phyloP scores from a whole-genome alignment of 169 alveolate genomes.

The Babesia divergens region DNA sequence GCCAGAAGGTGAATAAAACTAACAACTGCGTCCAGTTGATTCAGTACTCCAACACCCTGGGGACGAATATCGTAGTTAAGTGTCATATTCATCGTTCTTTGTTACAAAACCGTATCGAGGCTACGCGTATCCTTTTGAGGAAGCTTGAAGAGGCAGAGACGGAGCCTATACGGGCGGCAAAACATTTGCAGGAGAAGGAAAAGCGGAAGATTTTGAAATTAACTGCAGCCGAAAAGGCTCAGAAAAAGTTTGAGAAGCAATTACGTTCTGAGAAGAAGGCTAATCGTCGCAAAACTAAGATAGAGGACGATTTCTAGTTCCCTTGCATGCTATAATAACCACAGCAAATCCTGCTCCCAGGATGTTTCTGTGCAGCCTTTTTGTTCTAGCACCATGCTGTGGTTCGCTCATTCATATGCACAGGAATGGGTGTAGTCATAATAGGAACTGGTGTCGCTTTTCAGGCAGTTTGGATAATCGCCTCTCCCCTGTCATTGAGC shows the following conservation, averaged over 20 bases:
- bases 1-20: slow-evolving; percentile 85
- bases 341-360: background rate
- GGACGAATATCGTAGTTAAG: slow-evolving; percentile 59
- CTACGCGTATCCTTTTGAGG: slow-evolving; percentile 65
- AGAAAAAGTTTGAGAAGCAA: slow-evolving; percentile 64
- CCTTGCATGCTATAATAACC: background rate
- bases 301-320: background rate
- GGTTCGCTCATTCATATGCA: background rate
- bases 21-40: slow-evolving; percentile 80
- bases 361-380: background rate
- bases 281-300: slow-evolving; percentile 50
- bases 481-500: background rate
- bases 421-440: background rate
- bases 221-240: slow-evolving; percentile 69
- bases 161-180: slow-evolving; percentile 1
- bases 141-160: slow-evolving; percentile 44
- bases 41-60: slow-evolving; percentile 60
- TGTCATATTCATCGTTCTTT: slow-evolving; percentile 69
- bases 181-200: slow-evolving; percentile 62
- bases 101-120: slow-evolving; percentile 67
- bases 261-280: slow-evolving; percentile 68
- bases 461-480: background rate
- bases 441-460: background rate
- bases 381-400: background rate
- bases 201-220: slow-evolving; percentile 61